A percentile compares a stretch with the other conserved stretches of the same genome.
Evolutionary conservation across 2,329 filamentous ascomycete species (phyloP).

Genomic region (Fonsecaea monophora): DNA sequence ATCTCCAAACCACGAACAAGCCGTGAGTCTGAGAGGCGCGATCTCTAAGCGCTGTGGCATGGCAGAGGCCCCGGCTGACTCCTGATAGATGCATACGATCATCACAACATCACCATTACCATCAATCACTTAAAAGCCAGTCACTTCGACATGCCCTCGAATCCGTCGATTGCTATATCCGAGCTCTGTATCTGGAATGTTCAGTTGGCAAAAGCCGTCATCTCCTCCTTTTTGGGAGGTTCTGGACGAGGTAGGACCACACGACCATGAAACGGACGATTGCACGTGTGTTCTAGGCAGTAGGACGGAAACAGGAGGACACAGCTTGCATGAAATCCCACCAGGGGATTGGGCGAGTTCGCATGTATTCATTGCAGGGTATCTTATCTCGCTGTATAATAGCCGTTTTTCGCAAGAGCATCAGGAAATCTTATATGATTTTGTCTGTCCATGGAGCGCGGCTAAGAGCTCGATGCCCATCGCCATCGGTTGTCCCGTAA

Average conservation of each 20-base stretch:
- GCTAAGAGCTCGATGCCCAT: neutral
- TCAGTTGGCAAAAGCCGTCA: neutral
- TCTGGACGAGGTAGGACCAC: neutral
- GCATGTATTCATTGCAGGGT: neutral
- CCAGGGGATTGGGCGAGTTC: neutral
- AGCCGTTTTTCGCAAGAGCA: neutral
- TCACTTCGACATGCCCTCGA: neutral
- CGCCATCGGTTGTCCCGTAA: neutral
- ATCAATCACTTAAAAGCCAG: neutral
- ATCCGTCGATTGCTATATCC: neutral
- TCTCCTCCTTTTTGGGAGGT: neutral
- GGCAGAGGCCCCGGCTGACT: neutral
- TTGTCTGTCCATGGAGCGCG: too few species aligned
- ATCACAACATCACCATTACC: neutral
- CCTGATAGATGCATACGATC: neutral
- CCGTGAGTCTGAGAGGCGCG: neutral
- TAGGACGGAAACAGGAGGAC: neutral
- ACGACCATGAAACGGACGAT: neutral
- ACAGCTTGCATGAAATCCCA: neutral
- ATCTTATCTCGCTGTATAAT: neutral
- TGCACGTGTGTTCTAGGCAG: neutral
- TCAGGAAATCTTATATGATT: neutral
- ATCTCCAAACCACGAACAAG: neutral
- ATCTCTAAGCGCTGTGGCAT: neutral
- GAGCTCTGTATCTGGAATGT: neutral